phyloP scores from a whole-genome alignment of 805 yeast species.

The Barnettozyma californica region DNA sequence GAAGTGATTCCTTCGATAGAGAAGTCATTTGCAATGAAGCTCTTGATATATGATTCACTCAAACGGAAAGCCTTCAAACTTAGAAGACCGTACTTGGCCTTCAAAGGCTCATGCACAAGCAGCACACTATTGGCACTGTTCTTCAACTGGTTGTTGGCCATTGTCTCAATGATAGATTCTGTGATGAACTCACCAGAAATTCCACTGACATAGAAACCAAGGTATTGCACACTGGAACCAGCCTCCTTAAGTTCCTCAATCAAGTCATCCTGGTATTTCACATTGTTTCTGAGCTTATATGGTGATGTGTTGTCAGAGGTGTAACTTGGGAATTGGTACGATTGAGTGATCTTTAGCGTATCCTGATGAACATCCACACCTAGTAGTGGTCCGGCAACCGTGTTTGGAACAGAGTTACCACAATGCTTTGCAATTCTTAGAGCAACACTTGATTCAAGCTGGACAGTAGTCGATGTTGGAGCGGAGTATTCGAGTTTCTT shows the following conservation, averaged over 20 bases:
- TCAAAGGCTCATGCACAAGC: conserved; percentile 66
- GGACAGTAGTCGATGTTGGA: conserved; percentile 18
- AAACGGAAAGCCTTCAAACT: conserved; percentile 66
- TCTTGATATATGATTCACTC: conserved; percentile 52
- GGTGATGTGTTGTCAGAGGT: conserved; percentile 55
- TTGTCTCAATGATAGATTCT: conserved; percentile 59
- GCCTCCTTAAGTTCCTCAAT: conserved; percentile 55
- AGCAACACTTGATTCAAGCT: conserved; percentile 33
- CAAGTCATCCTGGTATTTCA: conserved; percentile 63
- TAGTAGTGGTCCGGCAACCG: conserved; percentile 64
- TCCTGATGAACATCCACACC: conserved; percentile 61
- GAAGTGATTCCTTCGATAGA: conserved; percentile 56
- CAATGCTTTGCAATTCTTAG: conserved; percentile 63
- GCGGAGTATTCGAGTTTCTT: conserved; percentile 12
- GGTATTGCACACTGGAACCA: conserved; percentile 61
- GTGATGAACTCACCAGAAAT: conserved; percentile 65
- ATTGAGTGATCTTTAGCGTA: conserved; percentile 45
- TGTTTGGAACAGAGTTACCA: conserved; percentile 54
- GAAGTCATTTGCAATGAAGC: conserved; percentile 49
- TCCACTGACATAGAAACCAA: conserved; percentile 80
- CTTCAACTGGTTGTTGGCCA: conserved; percentile 57
- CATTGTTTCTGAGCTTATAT: conserved; percentile 54
- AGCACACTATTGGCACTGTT: conserved; percentile 49
- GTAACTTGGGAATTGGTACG: conserved; percentile 59
- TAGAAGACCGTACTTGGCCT: conserved; percentile 56